Evolutionary conservation across 495 filamentous ascomycete genomes (phyloP).

Genomic region (Evernia prunastri): DNA sequence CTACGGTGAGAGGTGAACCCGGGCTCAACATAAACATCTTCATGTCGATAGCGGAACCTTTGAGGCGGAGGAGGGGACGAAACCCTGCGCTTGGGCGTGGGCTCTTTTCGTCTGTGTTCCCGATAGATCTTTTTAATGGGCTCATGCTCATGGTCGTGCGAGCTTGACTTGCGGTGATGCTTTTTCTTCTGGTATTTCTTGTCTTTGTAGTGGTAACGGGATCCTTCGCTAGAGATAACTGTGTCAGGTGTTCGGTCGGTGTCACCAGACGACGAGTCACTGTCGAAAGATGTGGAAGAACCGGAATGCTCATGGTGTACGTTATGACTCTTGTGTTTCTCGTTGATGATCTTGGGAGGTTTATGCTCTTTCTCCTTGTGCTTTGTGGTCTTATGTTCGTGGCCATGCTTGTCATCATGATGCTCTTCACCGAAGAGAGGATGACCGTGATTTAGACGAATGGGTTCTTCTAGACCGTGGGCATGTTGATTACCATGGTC

Average conservation of each 20-base stretch:
- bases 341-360: conserved; percentile 1
- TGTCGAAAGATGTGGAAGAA: conserved; percentile 4
- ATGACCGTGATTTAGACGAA: neutral
- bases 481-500: neutral
- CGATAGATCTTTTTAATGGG: neutral
- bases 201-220: neutral
- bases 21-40: neutral
- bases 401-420: neutral
- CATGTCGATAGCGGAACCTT: neutral
- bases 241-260: conserved; percentile 7
- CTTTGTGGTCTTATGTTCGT: neutral
- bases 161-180: neutral
- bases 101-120: conserved; percentile 12
- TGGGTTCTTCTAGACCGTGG: conserved; percentile 7
- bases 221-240: conserved; percentile 10
- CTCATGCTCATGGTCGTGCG: conserved; percentile 5
- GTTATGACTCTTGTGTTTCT: conserved; percentile 5
- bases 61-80: conserved; percentile 1
- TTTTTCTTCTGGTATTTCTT: conserved; percentile 2
- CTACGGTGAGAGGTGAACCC: neutral
- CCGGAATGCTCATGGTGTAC: conserved; percentile 6
- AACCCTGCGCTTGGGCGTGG: neutral
- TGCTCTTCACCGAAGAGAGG: neutral
- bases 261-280: neutral
- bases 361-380: neutral